Conservation (phyloP, 352 stramenopile genomes). For the Phytophthora podocarpi region DNA sequence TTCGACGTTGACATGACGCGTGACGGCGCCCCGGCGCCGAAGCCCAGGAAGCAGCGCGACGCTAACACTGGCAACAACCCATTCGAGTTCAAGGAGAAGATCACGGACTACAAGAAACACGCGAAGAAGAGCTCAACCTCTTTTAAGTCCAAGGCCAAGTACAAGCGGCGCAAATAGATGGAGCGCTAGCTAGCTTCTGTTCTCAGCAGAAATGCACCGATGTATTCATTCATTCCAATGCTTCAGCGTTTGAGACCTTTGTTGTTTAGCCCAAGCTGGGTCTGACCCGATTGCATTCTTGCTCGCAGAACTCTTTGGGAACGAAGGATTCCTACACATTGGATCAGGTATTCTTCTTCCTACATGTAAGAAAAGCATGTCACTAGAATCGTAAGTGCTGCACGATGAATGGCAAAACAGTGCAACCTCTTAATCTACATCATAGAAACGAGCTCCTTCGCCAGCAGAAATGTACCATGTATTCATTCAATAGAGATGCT, state of each 20-base stretch:
- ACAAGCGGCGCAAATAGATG: constrained; percentile 81
- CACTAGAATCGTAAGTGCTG: too few species aligned
- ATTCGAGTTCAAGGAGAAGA: constrained; percentile 92
- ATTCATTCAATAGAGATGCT: constrained; percentile 18
- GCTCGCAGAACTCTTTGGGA: too few species aligned
- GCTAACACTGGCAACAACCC: constrained; percentile 51
- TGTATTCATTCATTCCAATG: constrained; percentile 31
- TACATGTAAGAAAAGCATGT: too few species aligned
- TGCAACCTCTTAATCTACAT: too few species aligned
- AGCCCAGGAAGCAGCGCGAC: constrained; percentile 45
- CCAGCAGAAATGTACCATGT: constrained; percentile 6
- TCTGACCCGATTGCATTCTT: too few species aligned
- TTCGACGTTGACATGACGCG: constrained; percentile 82
- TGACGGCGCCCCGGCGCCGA: constrained; percentile 34
- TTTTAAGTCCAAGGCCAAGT: constrained; percentile 93
- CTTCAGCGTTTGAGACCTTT: too few species aligned
- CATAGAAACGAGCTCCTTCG: too few species aligned
- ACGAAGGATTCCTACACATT: too few species aligned
- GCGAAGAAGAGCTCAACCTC: constrained; percentile 83
- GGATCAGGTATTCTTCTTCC: too few species aligned
- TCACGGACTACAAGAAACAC: constrained; percentile 91
- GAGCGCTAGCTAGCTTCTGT: constrained; percentile 12
- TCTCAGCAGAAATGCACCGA: constrained; percentile 27
- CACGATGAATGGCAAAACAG: too few species aligned
- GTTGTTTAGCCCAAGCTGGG: too few species aligned